These are phyloP conservation scores for Aspergillus saccharolyticus DNA, from an alignment of 495 filamentous ascomycete species.

Conservation along the genomic window DNA sequence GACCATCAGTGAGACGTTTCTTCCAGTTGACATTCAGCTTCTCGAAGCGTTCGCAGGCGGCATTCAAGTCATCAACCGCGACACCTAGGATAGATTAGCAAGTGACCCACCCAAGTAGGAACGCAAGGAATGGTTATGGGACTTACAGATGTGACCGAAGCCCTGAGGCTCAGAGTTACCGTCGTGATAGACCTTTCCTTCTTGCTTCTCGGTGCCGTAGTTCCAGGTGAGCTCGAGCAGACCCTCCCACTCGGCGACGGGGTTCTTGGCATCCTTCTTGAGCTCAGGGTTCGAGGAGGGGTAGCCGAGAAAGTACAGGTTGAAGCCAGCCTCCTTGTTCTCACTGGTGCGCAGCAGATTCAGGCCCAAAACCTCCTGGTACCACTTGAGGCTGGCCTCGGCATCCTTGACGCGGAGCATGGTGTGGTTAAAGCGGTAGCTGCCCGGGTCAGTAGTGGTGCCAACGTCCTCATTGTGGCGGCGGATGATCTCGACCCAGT, in stretches of 20 bases:
- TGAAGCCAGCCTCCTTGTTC: constrained; percentile 67
- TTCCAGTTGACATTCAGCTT: constrained; percentile 79
- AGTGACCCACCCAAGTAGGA: too few relatives aligned
- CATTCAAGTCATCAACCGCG: constrained; percentile 82
- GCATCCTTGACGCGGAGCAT: constrained; percentile 94
- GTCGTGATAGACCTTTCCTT: constrained; percentile 80
- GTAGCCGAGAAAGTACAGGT: constrained; percentile 92
- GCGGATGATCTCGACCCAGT: constrained; percentile 76
- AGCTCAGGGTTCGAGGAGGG: constrained; percentile 40
- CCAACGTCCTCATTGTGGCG: constrained; percentile 48
- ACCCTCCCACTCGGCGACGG: constrained; percentile 67
- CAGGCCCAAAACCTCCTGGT: constrained; percentile 89
- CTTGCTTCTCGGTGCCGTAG: constrained; percentile 90
- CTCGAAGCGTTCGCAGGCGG: constrained; percentile 82
- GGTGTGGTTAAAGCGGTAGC: constrained; percentile 60
- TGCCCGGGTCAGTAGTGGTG: constrained; percentile 45
- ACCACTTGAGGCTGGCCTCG: constrained; percentile 80
- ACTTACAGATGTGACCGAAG: constrained; percentile 84
- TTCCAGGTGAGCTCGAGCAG: constrained; percentile 93
- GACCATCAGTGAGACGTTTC: constrained; percentile 86
- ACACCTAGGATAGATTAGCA: constrained; percentile 46
- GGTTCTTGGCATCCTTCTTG: constrained; percentile 49
- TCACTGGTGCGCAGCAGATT: constrained; percentile 66
- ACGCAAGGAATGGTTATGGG: too few relatives aligned
- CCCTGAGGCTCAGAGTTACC: constrained; percentile 90